Evolutionary conservation across 768 basidiomycete genomes (phyloP).

Genomic region (Piloderma croceum): DNA sequence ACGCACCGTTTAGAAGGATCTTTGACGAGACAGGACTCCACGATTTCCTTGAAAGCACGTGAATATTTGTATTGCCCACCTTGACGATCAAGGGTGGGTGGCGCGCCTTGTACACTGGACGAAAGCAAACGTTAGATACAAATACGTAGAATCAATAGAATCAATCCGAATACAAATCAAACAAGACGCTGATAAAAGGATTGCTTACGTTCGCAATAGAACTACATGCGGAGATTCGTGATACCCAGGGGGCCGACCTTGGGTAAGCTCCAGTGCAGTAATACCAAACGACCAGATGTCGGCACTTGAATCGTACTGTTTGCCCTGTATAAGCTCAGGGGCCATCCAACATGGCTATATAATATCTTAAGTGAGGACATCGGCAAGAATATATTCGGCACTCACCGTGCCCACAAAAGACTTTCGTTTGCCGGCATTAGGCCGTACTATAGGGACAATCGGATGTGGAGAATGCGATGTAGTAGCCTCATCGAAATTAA

Average conservation of each 20-base stretch:
- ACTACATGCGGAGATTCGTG: slow-evolving; percentile 69
- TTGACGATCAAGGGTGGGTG: slow-evolving; percentile 73
- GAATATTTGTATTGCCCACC: slow-evolving; percentile 72
- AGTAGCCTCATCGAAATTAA: slow-evolving; percentile 13
- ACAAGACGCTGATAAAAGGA: too few species aligned
- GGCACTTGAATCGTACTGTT: slow-evolving; percentile 77
- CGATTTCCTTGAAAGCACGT: slow-evolving; percentile 74
- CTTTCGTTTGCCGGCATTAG: slow-evolving; percentile 69
- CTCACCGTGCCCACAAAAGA: slow-evolving; percentile 89
- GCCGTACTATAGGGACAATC: slow-evolving; percentile 27
- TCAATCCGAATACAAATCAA: slow-evolving; percentile 2
- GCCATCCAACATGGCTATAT: slow-evolving; percentile 92
- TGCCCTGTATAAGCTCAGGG: slow-evolving; percentile 84
- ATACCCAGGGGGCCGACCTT: slow-evolving; percentile 83
- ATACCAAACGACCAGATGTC: slow-evolving; percentile 98
- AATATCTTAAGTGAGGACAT: slow-evolving; percentile 4
- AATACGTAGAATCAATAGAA: slow-evolving; percentile 1
- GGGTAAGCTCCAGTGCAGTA: slow-evolving; percentile 84
- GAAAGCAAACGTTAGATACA: slow-evolving; percentile 1
- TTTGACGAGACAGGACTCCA: slow-evolving; percentile 78
- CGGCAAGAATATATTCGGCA: slow-evolving; percentile 4
- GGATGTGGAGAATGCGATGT: slow-evolving; percentile 26
- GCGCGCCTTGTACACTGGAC: slow-evolving; percentile 67
- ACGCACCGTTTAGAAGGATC: slow-evolving; percentile 71
- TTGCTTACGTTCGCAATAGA: slow-evolving; percentile 67